These are phyloP conservation scores for Sporormia fimetaria DNA, from an alignment of 495 filamentous ascomycete genomes.

Conservation along the genomic window DNA sequence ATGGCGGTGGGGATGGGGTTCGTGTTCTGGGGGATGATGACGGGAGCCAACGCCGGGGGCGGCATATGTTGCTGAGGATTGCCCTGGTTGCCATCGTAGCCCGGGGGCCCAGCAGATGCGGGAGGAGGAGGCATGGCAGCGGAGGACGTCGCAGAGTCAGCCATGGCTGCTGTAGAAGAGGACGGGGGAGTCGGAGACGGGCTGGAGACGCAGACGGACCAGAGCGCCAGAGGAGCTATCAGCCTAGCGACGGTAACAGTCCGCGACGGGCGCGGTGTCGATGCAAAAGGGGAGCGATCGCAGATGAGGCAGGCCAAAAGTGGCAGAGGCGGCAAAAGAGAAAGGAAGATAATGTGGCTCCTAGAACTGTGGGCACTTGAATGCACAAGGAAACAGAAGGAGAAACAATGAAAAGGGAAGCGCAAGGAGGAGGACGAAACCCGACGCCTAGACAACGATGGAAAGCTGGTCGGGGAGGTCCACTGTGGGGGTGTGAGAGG, in stretches of 20 bases:
- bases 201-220: background rate
- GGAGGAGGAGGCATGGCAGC: slow-evolving; percentile 26
- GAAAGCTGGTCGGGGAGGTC: slow-evolving; percentile 14
- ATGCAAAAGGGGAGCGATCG: background rate
- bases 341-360: slow-evolving; percentile 7
- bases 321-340: slow-evolving; percentile 10
- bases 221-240: too few relatives aligned
- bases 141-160: slow-evolving; percentile 17
- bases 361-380: slow-evolving; percentile 10
- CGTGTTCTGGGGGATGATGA: slow-evolving; percentile 90
- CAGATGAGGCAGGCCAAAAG: background rate
- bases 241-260: background rate
- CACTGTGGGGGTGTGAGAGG: slow-evolving; percentile 19
- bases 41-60: slow-evolving; percentile 76
- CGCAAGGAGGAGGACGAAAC: slow-evolving; percentile 17
- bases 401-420: slow-evolving; percentile 19
- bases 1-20: slow-evolving; percentile 93
- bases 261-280: slow-evolving; percentile 3
- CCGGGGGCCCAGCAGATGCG: slow-evolving; percentile 26
- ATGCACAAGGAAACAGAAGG: slow-evolving; percentile 23
- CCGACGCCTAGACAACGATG: slow-evolving; percentile 25
- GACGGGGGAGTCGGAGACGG: background rate
- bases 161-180: slow-evolving; percentile 10
- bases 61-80: slow-evolving; percentile 59
- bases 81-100: slow-evolving; percentile 29